Percentiles rank a stretch among this genome's conserved stretches.
These are phyloP conservation scores for Solanum virginianum DNA, from an alignment of 257 asterid species.

Conservation along the genomic window DNA sequence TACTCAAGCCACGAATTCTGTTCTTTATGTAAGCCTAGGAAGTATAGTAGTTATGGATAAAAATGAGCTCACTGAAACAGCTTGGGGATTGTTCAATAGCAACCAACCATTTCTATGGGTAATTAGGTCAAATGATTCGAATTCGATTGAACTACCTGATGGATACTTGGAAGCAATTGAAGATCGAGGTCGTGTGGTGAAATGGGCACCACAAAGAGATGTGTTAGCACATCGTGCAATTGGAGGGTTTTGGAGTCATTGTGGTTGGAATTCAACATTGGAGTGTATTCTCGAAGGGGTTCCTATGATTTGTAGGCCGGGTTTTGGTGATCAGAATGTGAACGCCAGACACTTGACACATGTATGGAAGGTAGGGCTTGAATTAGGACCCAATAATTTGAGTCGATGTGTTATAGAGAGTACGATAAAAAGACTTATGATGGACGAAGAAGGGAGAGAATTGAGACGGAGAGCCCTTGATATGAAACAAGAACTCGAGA, in stretches of 20 bases:
- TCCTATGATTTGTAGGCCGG: constrained; percentile 16
- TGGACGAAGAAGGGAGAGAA: neutral
- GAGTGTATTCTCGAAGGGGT: constrained; percentile 13
- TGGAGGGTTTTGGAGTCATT: constrained; percentile 15
- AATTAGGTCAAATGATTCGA: constrained; percentile 18
- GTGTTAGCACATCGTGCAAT: constrained; percentile 18
- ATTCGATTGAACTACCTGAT: constrained; percentile 2
- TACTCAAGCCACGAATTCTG: constrained; percentile 20
- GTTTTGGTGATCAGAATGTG: constrained; percentile 1
- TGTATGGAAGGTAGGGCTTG: constrained; percentile 14
- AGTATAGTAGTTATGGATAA: constrained; percentile 21
- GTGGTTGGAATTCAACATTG: constrained; percentile 15
- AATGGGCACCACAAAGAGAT: constrained; percentile 23
- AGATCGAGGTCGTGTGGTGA: constrained; percentile 8
- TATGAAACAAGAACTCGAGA: neutral
- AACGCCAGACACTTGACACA: neutral
- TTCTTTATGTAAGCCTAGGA: constrained; percentile 37
- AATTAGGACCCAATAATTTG: neutral
- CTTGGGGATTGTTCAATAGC: constrained; percentile 34
- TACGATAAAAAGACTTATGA: constrained; percentile 1
- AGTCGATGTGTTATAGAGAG: neutral
- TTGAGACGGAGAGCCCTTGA: neutral
- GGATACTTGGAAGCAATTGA: neutral
- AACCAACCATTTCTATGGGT: constrained; percentile 37
- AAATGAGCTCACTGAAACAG: constrained; percentile 18